These are phyloP conservation scores for Globisporangium nodosum DNA, from an alignment of 352 stramenopile species.

Conservation along the genomic window DNA sequence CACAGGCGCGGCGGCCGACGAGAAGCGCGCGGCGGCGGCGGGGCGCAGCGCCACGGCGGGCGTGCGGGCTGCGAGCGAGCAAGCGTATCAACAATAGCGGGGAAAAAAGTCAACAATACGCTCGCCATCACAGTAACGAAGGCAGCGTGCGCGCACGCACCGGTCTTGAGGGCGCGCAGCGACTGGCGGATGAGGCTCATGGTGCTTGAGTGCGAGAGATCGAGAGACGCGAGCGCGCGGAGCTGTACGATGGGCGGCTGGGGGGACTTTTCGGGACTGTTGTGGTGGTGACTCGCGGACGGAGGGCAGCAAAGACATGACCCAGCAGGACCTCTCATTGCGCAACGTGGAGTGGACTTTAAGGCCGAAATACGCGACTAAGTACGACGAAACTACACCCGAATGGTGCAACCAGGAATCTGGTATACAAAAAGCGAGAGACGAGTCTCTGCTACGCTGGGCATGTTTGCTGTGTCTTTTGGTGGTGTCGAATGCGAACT, in stretches of 20 bases:
- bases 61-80: conserved; percentile 33
- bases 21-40: conserved; percentile 34
- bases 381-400: too few species aligned
- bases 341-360: neutral
- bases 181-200: conserved; percentile 85
- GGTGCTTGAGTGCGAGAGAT: conserved; percentile 3
- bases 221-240: neutral
- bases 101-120: conserved; percentile 10
- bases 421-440: too few species aligned
- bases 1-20: conserved; percentile 46
- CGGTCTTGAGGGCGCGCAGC: conserved; percentile 71
- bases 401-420: too few species aligned
- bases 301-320: conserved; percentile 1
- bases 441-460: too few species aligned
- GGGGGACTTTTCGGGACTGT: conserved; percentile 26
- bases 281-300: conserved; percentile 2
- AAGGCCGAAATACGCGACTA: too few species aligned
- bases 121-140: neutral
- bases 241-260: conserved; percentile 9
- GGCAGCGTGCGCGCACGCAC: conserved; percentile 26
- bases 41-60: conserved; percentile 42
- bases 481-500: too few species aligned
- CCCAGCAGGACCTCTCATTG: neutral
- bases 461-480: too few species aligned
- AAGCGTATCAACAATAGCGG: conserved; percentile 1